These are phyloP conservation scores for Obelidium mucronatum DNA, from an alignment of 192 early-diverging fungal species.

Conservation along the genomic window DNA sequence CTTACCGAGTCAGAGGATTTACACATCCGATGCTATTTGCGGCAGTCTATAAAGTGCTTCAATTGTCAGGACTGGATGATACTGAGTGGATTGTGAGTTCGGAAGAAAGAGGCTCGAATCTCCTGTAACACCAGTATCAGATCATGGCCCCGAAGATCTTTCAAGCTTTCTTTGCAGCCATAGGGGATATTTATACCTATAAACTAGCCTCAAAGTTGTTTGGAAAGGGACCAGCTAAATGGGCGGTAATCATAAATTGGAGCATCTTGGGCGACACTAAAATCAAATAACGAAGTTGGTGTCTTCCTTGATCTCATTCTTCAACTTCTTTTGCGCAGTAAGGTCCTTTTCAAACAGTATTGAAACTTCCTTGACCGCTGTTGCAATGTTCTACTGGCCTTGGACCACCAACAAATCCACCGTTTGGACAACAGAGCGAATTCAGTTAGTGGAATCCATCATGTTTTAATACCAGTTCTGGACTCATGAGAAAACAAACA, in stretches of 20 bases:
- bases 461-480: not conserved
- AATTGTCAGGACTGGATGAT: constrained; percentile 67
- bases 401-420: constrained; percentile 45
- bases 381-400: constrained; percentile 90
- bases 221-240: constrained; percentile 63
- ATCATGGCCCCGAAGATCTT: constrained; percentile 76
- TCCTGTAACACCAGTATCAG: constrained; percentile 40
- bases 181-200: constrained; percentile 79
- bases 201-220: constrained; percentile 71
- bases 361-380: constrained; percentile 77
- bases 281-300: constrained; percentile 49
- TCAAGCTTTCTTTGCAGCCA: constrained; percentile 75
- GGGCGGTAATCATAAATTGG: constrained; percentile 61
- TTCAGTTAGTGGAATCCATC: not conserved
- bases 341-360: constrained; percentile 74
- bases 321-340: constrained; percentile 67
- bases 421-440: not conserved
- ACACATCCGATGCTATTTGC: constrained; percentile 89
- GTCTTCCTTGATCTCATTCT: constrained; percentile 60
- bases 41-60: constrained; percentile 70
- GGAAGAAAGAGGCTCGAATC: not conserved
- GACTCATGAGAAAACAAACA: no score
- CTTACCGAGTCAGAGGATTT: constrained; percentile 77
- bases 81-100: constrained; percentile 73
- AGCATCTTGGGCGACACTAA: constrained; percentile 14